Base-by-base conservation (phyloP, 495 filamentous ascomycete species). In the Penicillium simplicissimum region DNA sequence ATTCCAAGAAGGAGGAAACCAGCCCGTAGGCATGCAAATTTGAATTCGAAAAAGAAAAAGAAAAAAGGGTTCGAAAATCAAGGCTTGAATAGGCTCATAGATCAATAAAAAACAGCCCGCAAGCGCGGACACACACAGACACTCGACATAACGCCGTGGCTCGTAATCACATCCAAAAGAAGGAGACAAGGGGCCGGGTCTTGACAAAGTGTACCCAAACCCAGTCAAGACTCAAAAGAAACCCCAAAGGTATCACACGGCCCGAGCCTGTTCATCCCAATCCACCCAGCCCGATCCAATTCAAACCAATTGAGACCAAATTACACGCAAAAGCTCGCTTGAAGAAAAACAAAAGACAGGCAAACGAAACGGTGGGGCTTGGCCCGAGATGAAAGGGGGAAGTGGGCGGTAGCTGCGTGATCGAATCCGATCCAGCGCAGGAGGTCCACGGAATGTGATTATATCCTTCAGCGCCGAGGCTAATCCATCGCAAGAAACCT, bases 71-170 rank as follows among this genome's bases (percentile, higher is more conserved):
- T 7, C 28, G 6, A 31, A 31, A 31, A 31, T 5, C 28, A 31
- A 31, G 28, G 28, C 28, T 25, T 25, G 23, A 3, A 25, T 25
- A 25, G 23, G 23, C 23, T 25, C 23, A 25, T 3, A 25, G 23
- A 1, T 25, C 23, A 25, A 31, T 31, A 7, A 31, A 31, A 28
- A 31, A 31, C 28, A 31, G 28, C 28, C 28, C 28, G 28, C 28
- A 31, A 31, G 28, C 28, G 28, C 28, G 17, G 5, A 19, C 13
- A 8, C 7, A 40, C 0, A 10, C 45, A 35, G 8, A 55, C 11
- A 49, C 51, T 47, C 48, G 40, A 51, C 63, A 51, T 61, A 61
- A 65, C 63, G 63, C 63, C 63, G 51, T 58, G 31, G 58, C 55
- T 65, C 59, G 28, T 64, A 60, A 65, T 61, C 55, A 49, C 54